Evolutionary conservation across 1,284 basidiomycete species (phyloP), one percentile per base, ranked within the genome.

Genomic region (Trametes pubescens): DNA sequence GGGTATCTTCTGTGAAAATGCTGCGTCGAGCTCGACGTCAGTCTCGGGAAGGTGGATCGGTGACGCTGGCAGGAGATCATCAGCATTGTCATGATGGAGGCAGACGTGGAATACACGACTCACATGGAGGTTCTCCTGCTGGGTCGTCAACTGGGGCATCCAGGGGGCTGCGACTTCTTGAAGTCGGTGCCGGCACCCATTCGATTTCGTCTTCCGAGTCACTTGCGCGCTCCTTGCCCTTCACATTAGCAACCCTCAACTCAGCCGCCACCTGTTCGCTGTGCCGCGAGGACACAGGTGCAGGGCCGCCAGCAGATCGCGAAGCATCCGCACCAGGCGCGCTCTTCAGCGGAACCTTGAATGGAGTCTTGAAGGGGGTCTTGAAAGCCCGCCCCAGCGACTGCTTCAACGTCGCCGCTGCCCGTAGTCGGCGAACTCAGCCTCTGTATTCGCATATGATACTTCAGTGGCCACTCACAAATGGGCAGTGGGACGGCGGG

Each of bases 1-100:
- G 0, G 84, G 80, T 16, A 90, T 79, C 75, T 91, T 92, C 57
- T 79, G 79, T 7, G 90, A 91, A 69, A 81, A 85, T 2, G 80
- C 77, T n/a, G 77, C 80, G 43, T 89, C 86, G 13, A 89, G 77
- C 38, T 84, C 78, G 21, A 86, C 71, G 18, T 79, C 72, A 1
- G 83, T 76, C 13, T 83, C 79, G 0, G 81, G 79, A 1, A 85
- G 65, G 2, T 77, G 70, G 6, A 77, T 43, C 1, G 74, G 72
- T 8, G 77, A 75, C 35, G 72, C 76, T 64, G 29, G 51, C 34
- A 29, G 26, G 64, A 51, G 24, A 35, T 53, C 7, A 51, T 54
- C 40, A 53, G 43, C 40, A 8, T 40, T 22, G 34, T 22, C 35
- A 35, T 47, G 26, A n/a, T 4, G 44, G 26, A 35, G n/a, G 49